A percentile compares a stretch with the other conserved stretches of the same genome.
phyloP scores from a whole-genome alignment of 495 filamentous ascomycete species.

The Hyaloscypha finlandica region DNA sequence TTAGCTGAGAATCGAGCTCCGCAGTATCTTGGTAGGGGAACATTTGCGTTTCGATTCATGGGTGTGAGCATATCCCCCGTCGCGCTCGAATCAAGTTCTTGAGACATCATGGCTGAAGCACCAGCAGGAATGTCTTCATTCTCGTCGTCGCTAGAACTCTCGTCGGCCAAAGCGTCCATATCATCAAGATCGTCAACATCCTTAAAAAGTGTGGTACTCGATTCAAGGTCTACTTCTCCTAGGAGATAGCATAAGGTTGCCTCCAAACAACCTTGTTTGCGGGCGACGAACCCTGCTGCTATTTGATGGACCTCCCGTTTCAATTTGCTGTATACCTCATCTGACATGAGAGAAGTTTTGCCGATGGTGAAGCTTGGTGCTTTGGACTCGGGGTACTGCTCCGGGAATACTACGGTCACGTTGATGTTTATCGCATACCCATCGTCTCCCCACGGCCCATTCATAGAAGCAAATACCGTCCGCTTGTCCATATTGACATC shows the following conservation, averaged over 20 bases:
- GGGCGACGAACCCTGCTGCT: constrained; percentile 63
- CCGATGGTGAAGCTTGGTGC: constrained; percentile 70
- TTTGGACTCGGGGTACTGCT: constrained; percentile 69
- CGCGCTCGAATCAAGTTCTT: constrained; percentile 52
- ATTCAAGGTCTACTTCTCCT: constrained; percentile 76
- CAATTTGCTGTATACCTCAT: constrained; percentile 64
- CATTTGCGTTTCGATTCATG: constrained; percentile 70
- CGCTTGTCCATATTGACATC: constrained; percentile 79
- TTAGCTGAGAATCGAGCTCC: constrained; percentile 77
- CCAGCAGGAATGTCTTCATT: constrained; percentile 61
- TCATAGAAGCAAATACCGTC: constrained; percentile 71
- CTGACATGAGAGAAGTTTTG: constrained; percentile 75
- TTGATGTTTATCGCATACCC: constrained; percentile 73
- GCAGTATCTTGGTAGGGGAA: constrained; percentile 73
- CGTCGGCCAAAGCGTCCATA: constrained; percentile 54
- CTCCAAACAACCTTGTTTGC: constrained; percentile 77
- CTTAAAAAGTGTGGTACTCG: constrained; percentile 68
- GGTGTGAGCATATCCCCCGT: constrained; percentile 53
- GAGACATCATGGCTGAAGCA: constrained; percentile 55
- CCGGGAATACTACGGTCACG: constrained; percentile 76
- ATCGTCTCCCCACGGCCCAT: constrained; percentile 84
- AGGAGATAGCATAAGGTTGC: constrained; percentile 80
- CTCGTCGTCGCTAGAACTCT: constrained; percentile 86
- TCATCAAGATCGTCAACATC: constrained; percentile 63
- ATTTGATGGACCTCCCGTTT: constrained; percentile 70